These are phyloP conservation scores for Lupinus albus DNA, from an alignment of 306 rosid genomes.

Conservation along the genomic window DNA sequence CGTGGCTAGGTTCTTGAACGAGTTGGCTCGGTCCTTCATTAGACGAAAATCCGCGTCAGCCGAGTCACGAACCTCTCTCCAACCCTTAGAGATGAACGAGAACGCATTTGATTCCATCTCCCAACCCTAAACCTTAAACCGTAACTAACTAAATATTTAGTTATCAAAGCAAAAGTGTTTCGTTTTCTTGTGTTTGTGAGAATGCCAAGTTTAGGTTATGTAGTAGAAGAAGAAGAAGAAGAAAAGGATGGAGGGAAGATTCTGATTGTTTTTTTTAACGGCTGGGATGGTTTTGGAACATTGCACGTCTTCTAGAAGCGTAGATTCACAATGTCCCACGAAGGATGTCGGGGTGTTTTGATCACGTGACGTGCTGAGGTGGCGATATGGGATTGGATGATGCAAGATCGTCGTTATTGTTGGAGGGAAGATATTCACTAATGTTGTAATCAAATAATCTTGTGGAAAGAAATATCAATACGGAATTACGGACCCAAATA, in stretches of 20 bases:
- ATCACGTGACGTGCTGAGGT: slow-evolving; percentile 37
- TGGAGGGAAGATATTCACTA: slow-evolving; percentile 46
- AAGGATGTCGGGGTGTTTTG: slow-evolving; percentile 29
- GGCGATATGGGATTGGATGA: slow-evolving; percentile 33
- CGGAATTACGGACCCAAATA: too few relatives aligned
- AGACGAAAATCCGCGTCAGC: slow-evolving; percentile 91
- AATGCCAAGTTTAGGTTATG: background rate
- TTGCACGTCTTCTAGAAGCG: slow-evolving; percentile 40
- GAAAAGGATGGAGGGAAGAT: background rate
- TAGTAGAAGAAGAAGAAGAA: too few relatives aligned
- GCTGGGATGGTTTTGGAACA: slow-evolving; percentile 31
- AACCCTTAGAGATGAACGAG: slow-evolving; percentile 86
- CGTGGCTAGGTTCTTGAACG: slow-evolving; percentile 81
- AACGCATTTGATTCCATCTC: slow-evolving; percentile 76
- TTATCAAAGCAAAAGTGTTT: background rate
- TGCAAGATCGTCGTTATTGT: background rate
- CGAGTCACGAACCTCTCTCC: slow-evolving; percentile 92
- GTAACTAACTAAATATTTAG: background rate
- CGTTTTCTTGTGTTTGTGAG: background rate
- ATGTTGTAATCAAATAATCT: too few relatives aligned
- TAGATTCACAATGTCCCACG: slow-evolving; percentile 43
- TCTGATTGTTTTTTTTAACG: slow-evolving; percentile 32
- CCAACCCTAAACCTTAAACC: background rate
- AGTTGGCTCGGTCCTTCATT: slow-evolving; percentile 87
- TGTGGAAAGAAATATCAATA: too few relatives aligned